Base-by-base conservation (phyloP, 2,329 filamentous ascomycete genomes). In the Pseudocercospora macadamiae region DNA sequence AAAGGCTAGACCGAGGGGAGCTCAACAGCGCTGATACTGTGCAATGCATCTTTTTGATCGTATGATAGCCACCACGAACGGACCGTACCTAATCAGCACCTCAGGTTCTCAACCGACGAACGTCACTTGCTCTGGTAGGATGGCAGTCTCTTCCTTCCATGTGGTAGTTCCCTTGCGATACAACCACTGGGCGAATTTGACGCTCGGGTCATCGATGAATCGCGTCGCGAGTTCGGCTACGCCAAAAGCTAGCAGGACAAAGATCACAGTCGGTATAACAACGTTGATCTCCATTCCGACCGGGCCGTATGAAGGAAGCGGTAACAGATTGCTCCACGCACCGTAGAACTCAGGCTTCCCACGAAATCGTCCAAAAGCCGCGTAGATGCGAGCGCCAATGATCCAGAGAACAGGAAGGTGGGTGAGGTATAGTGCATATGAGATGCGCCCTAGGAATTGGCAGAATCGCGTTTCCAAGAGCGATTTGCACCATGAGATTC, bases 331-430 rank as follows among this genome's bases (percentile, higher is more conserved):
- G 18, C 82, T 76, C 85, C 86, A 89, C 3, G 34, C 34, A 16
- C 34, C 34, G 14, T 37, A 37, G 5, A 37, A 16, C 34, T 37
- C 34, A 37, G 34, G 34, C 34, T 37, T 37, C 14, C 34, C 34
- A 37, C 34, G 34, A 37, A 37, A 37, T 37, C 34, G 34, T 7
- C 87, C 87, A 0, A 80, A 78, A 5, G 84, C 83, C 3, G 82
- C 79, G 71, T 89, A 89, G 1, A 90, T 25, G 32, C 87, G 76
- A 68, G 90, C 85, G 2, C 85, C 86, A 1, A 88, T 53, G 0
- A 78, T 79, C 77, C 78, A 82, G 0, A 89, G 73, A 1, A 89
- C 71, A 0, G 86, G 86, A 0, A 86, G 86, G 63, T 89, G 86
- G 9, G 88, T 79, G 6, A 89, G 76, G 71, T 89, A 89, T 6